Conservation (phyloP, 169 alveolate species). For the Hammondia hammondi region DNA sequence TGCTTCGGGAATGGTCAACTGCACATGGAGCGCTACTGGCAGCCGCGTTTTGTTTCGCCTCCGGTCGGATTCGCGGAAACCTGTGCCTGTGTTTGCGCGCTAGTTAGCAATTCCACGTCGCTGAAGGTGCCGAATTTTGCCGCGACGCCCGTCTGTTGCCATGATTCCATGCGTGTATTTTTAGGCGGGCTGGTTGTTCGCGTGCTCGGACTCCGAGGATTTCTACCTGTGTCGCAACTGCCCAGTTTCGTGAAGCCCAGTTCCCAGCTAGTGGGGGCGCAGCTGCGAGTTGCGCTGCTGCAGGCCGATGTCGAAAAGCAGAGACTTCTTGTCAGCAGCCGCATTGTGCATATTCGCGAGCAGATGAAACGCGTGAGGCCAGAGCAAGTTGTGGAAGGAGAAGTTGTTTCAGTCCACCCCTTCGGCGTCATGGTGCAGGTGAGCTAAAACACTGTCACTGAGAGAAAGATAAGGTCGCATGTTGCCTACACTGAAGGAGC, state of each 20-base stretch:
- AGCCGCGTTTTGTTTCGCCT: too few relatives aligned
- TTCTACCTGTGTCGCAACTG: slow-evolving; percentile 38
- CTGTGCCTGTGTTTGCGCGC: too few relatives aligned
- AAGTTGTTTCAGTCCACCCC: slow-evolving; percentile 31
- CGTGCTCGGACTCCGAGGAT: slow-evolving; percentile 51
- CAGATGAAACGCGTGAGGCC: background rate
- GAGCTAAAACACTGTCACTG: background rate
- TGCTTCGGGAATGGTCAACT: too few relatives aligned
- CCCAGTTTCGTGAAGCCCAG: background rate
- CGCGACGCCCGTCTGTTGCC: background rate
- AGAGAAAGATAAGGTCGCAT: too few relatives aligned
- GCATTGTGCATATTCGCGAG: slow-evolving; percentile 3
- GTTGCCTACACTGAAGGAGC: too few relatives aligned
- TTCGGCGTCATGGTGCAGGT: slow-evolving; percentile 47
- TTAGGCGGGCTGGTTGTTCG: slow-evolving; percentile 41
- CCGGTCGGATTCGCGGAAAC: background rate
- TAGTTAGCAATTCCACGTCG: background rate
- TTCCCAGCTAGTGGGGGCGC: slow-evolving; percentile 32
- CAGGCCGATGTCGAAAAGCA: slow-evolving; percentile 33
- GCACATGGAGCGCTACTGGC: too few relatives aligned
- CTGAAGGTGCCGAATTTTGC: background rate
- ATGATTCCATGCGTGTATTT: background rate
- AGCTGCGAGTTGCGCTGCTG: slow-evolving; percentile 39
- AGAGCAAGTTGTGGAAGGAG: slow-evolving; percentile 30
- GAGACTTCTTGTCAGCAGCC: slow-evolving; percentile 42